A percentile compares a stretch with the other conserved stretches of the same genome.
Evolutionary conservation across 768 basidiomycete species (phyloP).

Genomic region (Obba rivulosa): DNA sequence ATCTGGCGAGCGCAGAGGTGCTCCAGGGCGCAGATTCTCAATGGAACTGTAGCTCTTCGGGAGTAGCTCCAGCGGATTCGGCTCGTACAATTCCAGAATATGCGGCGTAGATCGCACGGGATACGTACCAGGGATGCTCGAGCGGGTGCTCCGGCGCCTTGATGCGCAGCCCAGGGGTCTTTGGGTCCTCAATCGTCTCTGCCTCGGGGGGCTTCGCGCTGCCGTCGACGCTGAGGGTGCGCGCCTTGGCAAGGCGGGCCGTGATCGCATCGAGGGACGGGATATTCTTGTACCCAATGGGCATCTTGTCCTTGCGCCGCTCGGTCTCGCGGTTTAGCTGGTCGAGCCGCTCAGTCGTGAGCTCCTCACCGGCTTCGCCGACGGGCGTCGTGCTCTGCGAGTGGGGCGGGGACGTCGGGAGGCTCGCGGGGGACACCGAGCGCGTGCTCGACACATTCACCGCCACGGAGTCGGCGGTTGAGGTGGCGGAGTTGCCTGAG

Average conservation of each 20-base stretch:
- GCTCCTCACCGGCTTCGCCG: constrained; percentile 40
- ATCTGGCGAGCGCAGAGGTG: too few species aligned
- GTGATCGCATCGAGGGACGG: constrained; percentile 84
- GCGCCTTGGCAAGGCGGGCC: constrained; percentile 66
- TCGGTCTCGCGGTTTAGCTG: constrained; percentile 54
- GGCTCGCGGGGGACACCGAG: constrained; percentile 55
- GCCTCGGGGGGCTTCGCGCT: constrained; percentile 69
- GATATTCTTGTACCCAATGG: constrained; percentile 81
- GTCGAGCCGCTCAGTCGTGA: constrained; percentile 64
- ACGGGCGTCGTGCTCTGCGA: constrained; percentile 38
- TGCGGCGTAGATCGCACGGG: not conserved
- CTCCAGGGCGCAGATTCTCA: too few species aligned
- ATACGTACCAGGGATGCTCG: constrained; percentile 73
- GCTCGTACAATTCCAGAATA: too few species aligned
- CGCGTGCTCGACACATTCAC: constrained; percentile 67
- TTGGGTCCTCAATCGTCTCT: constrained; percentile 77
- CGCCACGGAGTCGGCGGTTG: constrained; percentile 52
- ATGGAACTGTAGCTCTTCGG: too few species aligned
- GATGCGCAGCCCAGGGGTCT: constrained; percentile 69
- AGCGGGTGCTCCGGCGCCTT: constrained; percentile 77
- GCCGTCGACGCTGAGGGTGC: constrained; percentile 53
- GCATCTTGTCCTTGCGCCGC: constrained; percentile 35
- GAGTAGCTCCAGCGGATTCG: too few species aligned
- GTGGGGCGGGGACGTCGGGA: constrained; percentile 42
- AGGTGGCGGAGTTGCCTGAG: constrained; percentile 17